Base-by-base conservation (phyloP, 164 flowering plant genomes). In the Paratinospora sagittata region DNA sequence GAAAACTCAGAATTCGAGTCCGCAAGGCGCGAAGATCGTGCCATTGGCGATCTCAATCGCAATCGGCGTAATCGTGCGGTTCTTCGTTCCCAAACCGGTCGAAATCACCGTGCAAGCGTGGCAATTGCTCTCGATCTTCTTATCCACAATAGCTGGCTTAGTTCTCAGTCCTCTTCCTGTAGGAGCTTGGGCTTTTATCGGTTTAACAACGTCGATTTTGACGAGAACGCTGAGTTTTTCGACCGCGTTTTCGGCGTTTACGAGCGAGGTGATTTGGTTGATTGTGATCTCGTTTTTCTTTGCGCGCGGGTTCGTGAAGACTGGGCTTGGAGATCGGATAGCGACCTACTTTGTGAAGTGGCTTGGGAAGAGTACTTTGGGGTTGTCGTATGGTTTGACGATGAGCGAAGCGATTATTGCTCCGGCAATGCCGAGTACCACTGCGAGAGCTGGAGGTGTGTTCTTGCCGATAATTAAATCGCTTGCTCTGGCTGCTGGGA, bases 351-450 rank as follows among this genome's bases (percentile, higher is more conserved):
- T 94, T 66, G 96, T 94, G 37, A 90, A 89, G 67, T 90, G 92
- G 95, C 69, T 92, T 47, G 98, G 98, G 65, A 88, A 84, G 77
- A 89, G 92, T 71, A 92, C 98, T 3, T 68, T 94, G 57, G 98
- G 98, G 11, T 74, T 94, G 82, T 89, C 96, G 3, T 94, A 94
- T 72, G 97, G 97, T 6, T 75, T 94, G 79, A 89, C 97, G 0
- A 24, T 94, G 21, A 89, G 97, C 69, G 98, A 94, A 79, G 88
- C 89, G 6, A 81, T 94, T 30, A 89, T 94, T 76, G 88, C 98
- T 10, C 98, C 98, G 1, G 97, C 98, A 4, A 94, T 94, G 97
- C 98, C 98, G 4, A 89, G 93, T 74, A 90, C 97, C 0, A 92
- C 98, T 2, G 98, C 97, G 0, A 86, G 98, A 58, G 98, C 98